Evolutionary conservation across 2,329 filamentous ascomycete species (phyloP).

Genomic region (Colletotrichum lupini): DNA sequence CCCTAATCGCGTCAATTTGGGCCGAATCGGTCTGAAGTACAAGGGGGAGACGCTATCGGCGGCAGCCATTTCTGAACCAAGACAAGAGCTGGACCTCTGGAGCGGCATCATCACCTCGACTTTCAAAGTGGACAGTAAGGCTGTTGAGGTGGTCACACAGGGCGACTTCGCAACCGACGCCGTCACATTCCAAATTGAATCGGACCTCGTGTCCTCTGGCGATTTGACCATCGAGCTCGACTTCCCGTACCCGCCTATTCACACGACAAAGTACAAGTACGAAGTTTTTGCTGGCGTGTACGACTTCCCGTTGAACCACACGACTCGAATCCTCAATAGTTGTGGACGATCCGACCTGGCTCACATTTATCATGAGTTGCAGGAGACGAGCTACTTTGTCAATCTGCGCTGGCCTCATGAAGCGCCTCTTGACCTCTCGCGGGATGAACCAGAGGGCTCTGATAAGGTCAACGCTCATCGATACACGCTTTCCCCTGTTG

Average conservation of each 20-base stretch:
- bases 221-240: slow-evolving; percentile 52
- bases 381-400: slow-evolving; percentile 50
- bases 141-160: slow-evolving; percentile 49
- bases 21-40: slow-evolving; percentile 53
- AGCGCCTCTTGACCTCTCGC: slow-evolving; percentile 29
- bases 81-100: slow-evolving; percentile 51
- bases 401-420: slow-evolving; percentile 48
- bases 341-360: slow-evolving; percentile 36
- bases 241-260: slow-evolving; percentile 54
- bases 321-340: slow-evolving; percentile 41
- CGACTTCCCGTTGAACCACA: slow-evolving; percentile 52
- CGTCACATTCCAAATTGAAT: slow-evolving; percentile 50
- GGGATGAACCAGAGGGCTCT: slow-evolving; percentile 40
- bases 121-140: slow-evolving; percentile 45
- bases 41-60: slow-evolving; percentile 44
- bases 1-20: slow-evolving; percentile 56
- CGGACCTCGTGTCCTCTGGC: slow-evolving; percentile 45
- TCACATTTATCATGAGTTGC: slow-evolving; percentile 50
- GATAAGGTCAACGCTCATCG: slow-evolving; percentile 43
- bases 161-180: slow-evolving; percentile 52
- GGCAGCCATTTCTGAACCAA: slow-evolving; percentile 41
- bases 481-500: slow-evolving; percentile 42
- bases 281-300: slow-evolving; percentile 55
- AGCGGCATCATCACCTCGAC: slow-evolving; percentile 51
- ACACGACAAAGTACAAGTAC: slow-evolving; percentile 54